Evolutionary conservation across 2,329 filamentous ascomycete species (phyloP).

Genomic region (Aspergillus sp.): DNA sequence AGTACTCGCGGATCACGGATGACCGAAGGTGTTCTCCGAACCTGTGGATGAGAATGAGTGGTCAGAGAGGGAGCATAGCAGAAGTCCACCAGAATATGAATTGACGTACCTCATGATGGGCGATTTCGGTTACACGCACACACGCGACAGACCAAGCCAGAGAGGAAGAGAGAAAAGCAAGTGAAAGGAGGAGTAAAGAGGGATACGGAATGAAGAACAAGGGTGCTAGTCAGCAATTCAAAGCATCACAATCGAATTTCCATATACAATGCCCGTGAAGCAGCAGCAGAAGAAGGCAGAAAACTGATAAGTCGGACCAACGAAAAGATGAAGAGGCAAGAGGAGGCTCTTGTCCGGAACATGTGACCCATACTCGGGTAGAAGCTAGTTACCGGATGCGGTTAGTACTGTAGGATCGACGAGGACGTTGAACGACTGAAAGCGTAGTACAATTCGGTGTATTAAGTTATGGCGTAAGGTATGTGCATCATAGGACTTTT

Average conservation of each 20-base stretch:
- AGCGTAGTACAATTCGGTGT: too few species aligned
- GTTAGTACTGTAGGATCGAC: not conserved
- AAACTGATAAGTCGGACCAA: not conserved
- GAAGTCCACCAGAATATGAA: not conserved
- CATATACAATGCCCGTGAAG: too few species aligned
- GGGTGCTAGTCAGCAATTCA: not conserved
- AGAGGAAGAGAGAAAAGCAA: not conserved
- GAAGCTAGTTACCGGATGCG: not conserved
- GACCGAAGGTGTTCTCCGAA: slow-evolving; percentile 96
- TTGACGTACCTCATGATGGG: slow-evolving; percentile 15
- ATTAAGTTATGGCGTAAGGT: too few species aligned
- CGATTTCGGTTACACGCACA: not conserved
- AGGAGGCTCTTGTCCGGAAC: not conserved
- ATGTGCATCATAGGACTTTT: too few species aligned
- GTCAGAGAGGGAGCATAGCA: slow-evolving; percentile 10
- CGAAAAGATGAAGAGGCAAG: not conserved
- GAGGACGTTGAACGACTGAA: not conserved
- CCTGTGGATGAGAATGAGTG: slow-evolving; percentile 32
- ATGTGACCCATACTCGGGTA: not conserved
- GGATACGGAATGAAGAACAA: not conserved
- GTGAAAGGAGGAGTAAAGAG: not conserved
- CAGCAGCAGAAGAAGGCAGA: not conserved
- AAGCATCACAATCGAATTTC: too few species aligned
- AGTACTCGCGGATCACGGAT: slow-evolving; percentile 92
- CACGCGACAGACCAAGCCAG: too few species aligned